Base-by-base conservation (phyloP, 1,284 basidiomycete species). In the Exobasidium cylindrosporum region DNA sequence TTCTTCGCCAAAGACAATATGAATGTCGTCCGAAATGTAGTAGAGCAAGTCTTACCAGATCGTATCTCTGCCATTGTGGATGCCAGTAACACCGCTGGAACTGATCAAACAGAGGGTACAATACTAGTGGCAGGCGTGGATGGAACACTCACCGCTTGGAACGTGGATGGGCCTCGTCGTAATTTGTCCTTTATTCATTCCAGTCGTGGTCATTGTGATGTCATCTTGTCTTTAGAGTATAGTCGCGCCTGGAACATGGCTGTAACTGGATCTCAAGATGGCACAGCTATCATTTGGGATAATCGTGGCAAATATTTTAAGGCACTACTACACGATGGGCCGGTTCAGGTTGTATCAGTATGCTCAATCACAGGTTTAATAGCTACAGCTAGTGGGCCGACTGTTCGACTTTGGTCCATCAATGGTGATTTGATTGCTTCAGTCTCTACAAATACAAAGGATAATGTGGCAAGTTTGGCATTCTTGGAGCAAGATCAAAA, bases 281-380 rank as follows among this genome's bases (percentile, higher is more conserved):
- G 90, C 0, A 90, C 87, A 62, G 91, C 89, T 0, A 88, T 89
- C 14, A 71, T 96, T 5, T 97, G 94, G 94, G 94, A 97, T 77
- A 96, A 97, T 74, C 84, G 88, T 28, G 69, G 65, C 28, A 60
- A 64, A 10, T 72, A 73, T 47, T 69, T 77, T 1, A 67, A 71
- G 5, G 58, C 67, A 35, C 68, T 80, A 26, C 67, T 61, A 10
- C 71, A 69, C 40, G 82, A 84, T 28, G 26, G 24, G 3, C 83
- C 85, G 0, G 86, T 96, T 2, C 84, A 86, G 65, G 83, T 89
- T 1, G 87, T 88, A 14, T 84, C 88, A 1, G 86, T 97, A 72
- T 90, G 93, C 74, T 90, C 94, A 74, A 88, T 88, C 73, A 91
- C 88, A 56, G 91, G 91, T 5, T 87, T 89, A 74, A 86, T 93